phyloP scores from a whole-genome alignment of 1,139 yeast genomes.

The Protomyces arabidopsidicola region DNA sequence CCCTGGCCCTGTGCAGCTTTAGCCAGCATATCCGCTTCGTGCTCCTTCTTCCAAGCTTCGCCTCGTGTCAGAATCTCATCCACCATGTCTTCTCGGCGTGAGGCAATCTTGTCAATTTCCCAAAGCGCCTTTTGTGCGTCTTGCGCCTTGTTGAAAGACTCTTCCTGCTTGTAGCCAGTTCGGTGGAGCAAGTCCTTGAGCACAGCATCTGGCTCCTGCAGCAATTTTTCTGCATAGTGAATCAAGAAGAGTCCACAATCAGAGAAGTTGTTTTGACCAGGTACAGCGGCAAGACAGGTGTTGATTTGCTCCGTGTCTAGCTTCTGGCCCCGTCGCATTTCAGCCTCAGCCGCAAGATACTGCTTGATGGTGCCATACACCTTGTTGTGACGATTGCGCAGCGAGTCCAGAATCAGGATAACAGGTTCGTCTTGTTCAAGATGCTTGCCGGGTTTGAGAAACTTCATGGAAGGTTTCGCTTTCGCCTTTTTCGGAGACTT shows the following conservation, averaged over 20 bases:
- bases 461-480: not conserved
- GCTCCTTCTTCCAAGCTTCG: constrained; percentile 3
- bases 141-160: not conserved
- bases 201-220: constrained; percentile 46
- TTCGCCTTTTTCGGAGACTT: not conserved
- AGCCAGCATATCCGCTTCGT: not conserved
- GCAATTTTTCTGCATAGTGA: constrained; percentile 65
- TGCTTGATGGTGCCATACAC: constrained; percentile 55
- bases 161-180: not conserved
- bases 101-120: constrained; percentile 13
- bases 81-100: constrained; percentile 18
- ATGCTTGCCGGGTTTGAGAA: constrained; percentile 19
- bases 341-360: constrained; percentile 67
- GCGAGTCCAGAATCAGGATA: constrained; percentile 73
- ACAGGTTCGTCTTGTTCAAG: constrained; percentile 41
- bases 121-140: constrained; percentile 12
- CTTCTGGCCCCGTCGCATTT: constrained; percentile 53
- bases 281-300: constrained; percentile 56
- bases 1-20: not conserved
- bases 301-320: constrained; percentile 47
- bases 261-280: constrained; percentile 80
- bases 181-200: constrained; percentile 1
- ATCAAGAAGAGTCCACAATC: constrained; percentile 96
- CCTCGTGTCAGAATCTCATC: constrained; percentile 2
- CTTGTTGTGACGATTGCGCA: constrained; percentile 54